Evolutionary conservation across 768 basidiomycete species (phyloP).

Genomic region (Kwoniella shandongensis): DNA sequence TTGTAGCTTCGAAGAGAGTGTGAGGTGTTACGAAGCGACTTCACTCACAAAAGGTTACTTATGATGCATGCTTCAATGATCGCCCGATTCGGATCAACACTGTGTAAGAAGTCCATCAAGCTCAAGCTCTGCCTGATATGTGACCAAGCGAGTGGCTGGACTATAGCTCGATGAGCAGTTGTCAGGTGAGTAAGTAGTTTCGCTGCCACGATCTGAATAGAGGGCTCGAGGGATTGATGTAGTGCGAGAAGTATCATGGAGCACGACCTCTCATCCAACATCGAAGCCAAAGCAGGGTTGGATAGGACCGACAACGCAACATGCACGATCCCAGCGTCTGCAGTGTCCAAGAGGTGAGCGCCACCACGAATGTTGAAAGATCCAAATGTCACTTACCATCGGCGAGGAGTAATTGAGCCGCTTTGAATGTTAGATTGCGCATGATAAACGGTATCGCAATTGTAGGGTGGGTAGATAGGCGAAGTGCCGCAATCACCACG

Average conservation of each 20-base stretch:
- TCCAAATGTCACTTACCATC: conserved; percentile 44
- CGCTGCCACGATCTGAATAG: conserved; percentile 46
- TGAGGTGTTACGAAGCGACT: neutral
- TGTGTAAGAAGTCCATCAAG: conserved; percentile 42
- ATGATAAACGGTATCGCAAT: conserved; percentile 31
- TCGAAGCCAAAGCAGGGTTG: conserved; percentile 39
- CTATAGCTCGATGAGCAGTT: conserved; percentile 43
- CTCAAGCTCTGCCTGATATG: conserved; percentile 44
- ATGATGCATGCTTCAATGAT: conserved; percentile 47
- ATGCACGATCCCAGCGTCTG: conserved; percentile 43
- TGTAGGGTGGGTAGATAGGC: conserved; percentile 28
- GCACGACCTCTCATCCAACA: conserved; percentile 41
- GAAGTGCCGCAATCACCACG: conserved; percentile 37
- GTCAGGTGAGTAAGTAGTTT: conserved; percentile 44
- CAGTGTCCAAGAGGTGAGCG: no score
- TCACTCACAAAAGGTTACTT: conserved; percentile 41
- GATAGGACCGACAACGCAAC: conserved; percentile 37
- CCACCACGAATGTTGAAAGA: neutral
- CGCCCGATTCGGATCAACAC: conserved; percentile 37
- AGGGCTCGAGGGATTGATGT: conserved; percentile 42
- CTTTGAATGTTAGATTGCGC: conserved; percentile 35
- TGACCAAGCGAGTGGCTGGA: conserved; percentile 45
- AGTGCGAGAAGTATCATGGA: conserved; percentile 44
- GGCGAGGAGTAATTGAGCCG: conserved; percentile 38
- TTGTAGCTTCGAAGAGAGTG: neutral